phyloP scores from a whole-genome alignment of 2,329 filamentous ascomycete species.

The Cytospora paraplurivora region DNA sequence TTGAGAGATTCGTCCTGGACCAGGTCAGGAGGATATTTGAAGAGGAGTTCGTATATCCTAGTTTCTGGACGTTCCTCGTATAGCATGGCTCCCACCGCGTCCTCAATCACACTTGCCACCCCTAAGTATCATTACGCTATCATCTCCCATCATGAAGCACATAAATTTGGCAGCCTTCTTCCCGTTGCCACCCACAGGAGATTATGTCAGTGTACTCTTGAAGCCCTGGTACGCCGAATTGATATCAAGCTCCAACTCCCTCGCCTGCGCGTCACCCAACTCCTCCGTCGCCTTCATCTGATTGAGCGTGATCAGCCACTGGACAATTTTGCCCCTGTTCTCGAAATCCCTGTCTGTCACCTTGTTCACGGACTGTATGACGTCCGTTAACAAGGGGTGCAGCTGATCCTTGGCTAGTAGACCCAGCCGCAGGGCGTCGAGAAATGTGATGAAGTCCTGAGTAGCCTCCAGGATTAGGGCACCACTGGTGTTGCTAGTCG shows the following conservation, averaged over 20 bases:
- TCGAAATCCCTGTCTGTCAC: constrained; percentile 96
- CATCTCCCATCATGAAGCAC: background rate
- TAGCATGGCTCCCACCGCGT: constrained; percentile 42
- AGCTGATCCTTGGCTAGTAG: constrained; percentile 93
- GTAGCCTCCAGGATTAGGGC: constrained; percentile 84
- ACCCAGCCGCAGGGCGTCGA: constrained; percentile 91
- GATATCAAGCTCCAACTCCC: constrained; percentile 90
- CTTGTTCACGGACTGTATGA: constrained; percentile 96
- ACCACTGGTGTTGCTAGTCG: constrained; percentile 53
- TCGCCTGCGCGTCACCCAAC: constrained; percentile 79
- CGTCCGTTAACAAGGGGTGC: constrained; percentile 91
- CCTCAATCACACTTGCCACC: background rate
- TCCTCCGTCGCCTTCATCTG: constrained; percentile 97
- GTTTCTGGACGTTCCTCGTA: constrained; percentile 96
- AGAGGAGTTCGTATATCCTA: constrained; percentile 97
- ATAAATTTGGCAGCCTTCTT: constrained; percentile 1
- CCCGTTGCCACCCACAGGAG: background rate
- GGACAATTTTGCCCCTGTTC: constrained; percentile 93
- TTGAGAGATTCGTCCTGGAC: constrained; percentile 95
- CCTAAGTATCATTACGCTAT: background rate
- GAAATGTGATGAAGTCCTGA: constrained; percentile 97
- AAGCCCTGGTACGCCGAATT: constrained; percentile 94
- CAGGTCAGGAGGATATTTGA: constrained; percentile 97
- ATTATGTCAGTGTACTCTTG: constrained; percentile 71
- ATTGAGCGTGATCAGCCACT: constrained; percentile 96